Evolutionary conservation across 495 filamentous ascomycete genomes (phyloP).

Genomic region (Aspergillus nanangensis): DNA sequence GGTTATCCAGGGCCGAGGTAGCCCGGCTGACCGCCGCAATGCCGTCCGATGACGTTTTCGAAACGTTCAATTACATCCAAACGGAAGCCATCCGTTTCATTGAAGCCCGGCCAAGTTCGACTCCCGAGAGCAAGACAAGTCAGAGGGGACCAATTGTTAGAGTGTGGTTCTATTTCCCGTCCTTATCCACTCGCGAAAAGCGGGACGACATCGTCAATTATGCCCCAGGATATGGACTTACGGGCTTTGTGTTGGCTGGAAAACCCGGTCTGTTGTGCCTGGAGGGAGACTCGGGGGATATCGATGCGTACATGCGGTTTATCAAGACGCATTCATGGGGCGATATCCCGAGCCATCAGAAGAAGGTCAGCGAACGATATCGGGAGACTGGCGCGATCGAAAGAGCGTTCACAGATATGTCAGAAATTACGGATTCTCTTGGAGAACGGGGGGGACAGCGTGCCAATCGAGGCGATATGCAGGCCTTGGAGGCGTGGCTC

Average conservation of each 20-base stretch:
- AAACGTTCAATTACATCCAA: constrained; percentile 32
- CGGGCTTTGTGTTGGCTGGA: constrained; percentile 36
- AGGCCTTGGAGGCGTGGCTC: constrained; percentile 38
- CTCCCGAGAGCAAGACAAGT: neutral
- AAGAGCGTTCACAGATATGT: constrained; percentile 33
- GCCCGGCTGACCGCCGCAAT: constrained; percentile 21
- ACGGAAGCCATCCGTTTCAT: constrained; percentile 19
- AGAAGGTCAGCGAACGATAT: constrained; percentile 39
- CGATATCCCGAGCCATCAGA: constrained; percentile 39
- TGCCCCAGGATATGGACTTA: constrained; percentile 28
- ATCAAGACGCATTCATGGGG: constrained; percentile 44
- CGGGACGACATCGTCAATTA: constrained; percentile 35
- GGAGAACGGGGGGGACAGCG: constrained; percentile 34
- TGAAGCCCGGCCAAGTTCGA: constrained; percentile 15
- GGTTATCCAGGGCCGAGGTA: constrained; percentile 39
- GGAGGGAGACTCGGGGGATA: constrained; percentile 26
- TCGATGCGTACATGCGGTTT: constrained; percentile 39
- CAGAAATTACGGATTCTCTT: constrained; percentile 38
- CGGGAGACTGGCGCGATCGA: constrained; percentile 25
- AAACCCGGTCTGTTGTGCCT: constrained; percentile 39
- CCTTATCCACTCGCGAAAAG: constrained; percentile 33
- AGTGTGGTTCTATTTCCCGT: constrained; percentile 42
- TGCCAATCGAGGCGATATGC: constrained; percentile 43
- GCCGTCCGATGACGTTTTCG: constrained; percentile 26
- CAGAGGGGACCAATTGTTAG: constrained; percentile 18